Evolutionary conservation across 495 filamentous ascomycete genomes (phyloP).

Genomic region (Xylaria sp.): DNA sequence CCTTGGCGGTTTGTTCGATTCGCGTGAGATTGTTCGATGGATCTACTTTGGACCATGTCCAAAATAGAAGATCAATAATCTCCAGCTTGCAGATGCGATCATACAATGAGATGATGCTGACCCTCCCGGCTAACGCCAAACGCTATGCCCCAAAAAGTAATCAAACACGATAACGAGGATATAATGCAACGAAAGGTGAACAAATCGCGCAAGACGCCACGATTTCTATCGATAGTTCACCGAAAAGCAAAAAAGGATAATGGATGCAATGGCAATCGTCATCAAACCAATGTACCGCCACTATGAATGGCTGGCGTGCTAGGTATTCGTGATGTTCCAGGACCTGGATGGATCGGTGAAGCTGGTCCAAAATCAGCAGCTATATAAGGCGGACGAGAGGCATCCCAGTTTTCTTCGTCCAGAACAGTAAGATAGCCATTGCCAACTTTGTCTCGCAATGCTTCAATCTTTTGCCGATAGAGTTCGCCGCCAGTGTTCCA

Average conservation of each 20-base stretch:
- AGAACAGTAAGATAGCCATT: slow-evolving; percentile 85
- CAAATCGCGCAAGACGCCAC: not conserved
- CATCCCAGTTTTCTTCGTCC: slow-evolving; percentile 74
- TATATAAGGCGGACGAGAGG: slow-evolving; percentile 45
- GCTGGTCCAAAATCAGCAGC: slow-evolving; percentile 49
- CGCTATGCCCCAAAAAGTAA: slow-evolving; percentile 29
- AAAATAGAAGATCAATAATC: not conserved
- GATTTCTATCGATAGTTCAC: slow-evolving; percentile 28
- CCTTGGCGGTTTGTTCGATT: not conserved
- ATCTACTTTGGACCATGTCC: slow-evolving; percentile 1
- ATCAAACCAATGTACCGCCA: slow-evolving; percentile 55
- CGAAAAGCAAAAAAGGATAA: slow-evolving; percentile 32
- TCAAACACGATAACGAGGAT: slow-evolving; percentile 14
- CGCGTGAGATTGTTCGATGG: not conserved
- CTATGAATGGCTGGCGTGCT: slow-evolving; percentile 59
- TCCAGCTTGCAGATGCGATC: slow-evolving; percentile 22
- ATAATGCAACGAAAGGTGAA: slow-evolving; percentile 28
- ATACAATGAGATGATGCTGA: slow-evolving; percentile 19
- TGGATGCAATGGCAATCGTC: slow-evolving; percentile 1
- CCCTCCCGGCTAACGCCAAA: slow-evolving; percentile 27
- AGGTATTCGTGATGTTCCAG: slow-evolving; percentile 52
- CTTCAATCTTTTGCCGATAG: slow-evolving; percentile 85
- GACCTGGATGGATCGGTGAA: slow-evolving; percentile 49
- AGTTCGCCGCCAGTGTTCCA: slow-evolving; percentile 77
- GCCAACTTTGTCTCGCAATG: slow-evolving; percentile 81